These are phyloP conservation scores for Aurinia saxatilis DNA, from an alignment of 345 rosid species.

Conservation along the genomic window DNA sequence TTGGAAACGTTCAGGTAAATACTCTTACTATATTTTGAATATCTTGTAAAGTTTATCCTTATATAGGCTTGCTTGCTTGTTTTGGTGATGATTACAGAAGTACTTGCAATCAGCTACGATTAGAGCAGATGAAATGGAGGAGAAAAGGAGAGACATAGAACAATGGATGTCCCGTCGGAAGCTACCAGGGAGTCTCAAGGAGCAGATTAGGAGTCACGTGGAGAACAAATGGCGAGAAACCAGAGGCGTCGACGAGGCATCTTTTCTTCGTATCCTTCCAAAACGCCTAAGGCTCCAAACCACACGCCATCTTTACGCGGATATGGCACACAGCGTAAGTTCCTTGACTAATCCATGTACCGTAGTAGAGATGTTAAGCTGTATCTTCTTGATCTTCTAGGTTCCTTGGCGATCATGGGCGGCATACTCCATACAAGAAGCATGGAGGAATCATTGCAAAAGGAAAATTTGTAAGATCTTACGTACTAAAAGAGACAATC, in stretches of 20 bases:
- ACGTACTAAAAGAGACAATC: too few species aligned
- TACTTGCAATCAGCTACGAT: conserved; percentile 16
- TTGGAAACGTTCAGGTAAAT: conserved; percentile 58
- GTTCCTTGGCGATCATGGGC: too few species aligned
- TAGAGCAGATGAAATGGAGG: conserved; percentile 25
- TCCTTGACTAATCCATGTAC: background rate
- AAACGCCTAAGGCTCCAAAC: conserved; percentile 4
- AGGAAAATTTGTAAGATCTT: too few species aligned
- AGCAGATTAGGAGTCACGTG: conserved; percentile 16
- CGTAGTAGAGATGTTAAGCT: too few species aligned
- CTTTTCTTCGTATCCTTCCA: conserved; percentile 13
- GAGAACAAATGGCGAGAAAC: conserved; percentile 16
- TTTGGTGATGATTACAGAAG: conserved; percentile 12
- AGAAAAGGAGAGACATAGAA: conserved; percentile 22
- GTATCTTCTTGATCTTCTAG: too few species aligned
- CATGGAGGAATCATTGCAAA: too few species aligned
- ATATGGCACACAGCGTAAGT: conserved; percentile 1
- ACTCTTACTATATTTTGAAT: background rate
- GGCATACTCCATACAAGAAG: too few species aligned
- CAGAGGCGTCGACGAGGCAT: conserved; percentile 17
- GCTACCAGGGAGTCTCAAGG: background rate
- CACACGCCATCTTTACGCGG: background rate
- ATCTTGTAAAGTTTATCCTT: background rate
- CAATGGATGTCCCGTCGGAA: conserved; percentile 23
- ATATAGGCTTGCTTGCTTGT: too few species aligned